These are phyloP conservation scores for Wickerhamiella hasegawae DNA, from an alignment of 805 yeast genomes.

Conservation along the genomic window DNA sequence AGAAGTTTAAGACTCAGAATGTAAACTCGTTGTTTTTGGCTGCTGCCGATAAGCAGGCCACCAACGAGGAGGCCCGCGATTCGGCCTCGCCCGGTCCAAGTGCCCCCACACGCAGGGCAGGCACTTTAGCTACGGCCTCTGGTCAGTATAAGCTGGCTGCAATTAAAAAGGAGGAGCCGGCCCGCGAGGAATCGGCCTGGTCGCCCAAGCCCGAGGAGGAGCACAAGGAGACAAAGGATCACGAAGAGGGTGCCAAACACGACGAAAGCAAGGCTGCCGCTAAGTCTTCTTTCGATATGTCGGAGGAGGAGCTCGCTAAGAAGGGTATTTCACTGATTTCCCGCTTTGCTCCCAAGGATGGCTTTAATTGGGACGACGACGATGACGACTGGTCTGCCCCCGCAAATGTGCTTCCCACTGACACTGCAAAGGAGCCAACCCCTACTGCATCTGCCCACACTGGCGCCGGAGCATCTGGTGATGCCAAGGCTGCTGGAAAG, in stretches of 20 bases:
- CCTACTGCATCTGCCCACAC: not conserved
- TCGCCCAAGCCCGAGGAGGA: too few species aligned
- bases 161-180: conserved; percentile 12
- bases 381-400: conserved; percentile 20
- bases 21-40: conserved; percentile 20
- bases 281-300: not conserved
- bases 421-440: not conserved
- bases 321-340: conserved; percentile 22
- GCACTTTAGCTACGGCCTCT: conserved; percentile 13
- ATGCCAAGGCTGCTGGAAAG: too few species aligned
- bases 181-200: too few species aligned
- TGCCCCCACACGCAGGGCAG: conserved; percentile 1
- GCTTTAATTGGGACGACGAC: conserved; percentile 25
- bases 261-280: not conserved
- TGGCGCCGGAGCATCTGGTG: not conserved
- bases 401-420: not conserved
- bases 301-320: conserved; percentile 22
- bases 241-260: too few species aligned
- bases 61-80: conserved; percentile 3
- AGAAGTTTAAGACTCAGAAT: conserved; percentile 23
- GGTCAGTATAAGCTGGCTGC: conserved; percentile 17
- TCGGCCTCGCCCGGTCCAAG: conserved; percentile 5
- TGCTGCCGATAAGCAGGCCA: not conserved
- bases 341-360: conserved; percentile 17
- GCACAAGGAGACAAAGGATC: too few species aligned